Evolutionary conservation across 352 stramenopile species (phyloP).

Genomic region (Pythium brachiatum): DNA sequence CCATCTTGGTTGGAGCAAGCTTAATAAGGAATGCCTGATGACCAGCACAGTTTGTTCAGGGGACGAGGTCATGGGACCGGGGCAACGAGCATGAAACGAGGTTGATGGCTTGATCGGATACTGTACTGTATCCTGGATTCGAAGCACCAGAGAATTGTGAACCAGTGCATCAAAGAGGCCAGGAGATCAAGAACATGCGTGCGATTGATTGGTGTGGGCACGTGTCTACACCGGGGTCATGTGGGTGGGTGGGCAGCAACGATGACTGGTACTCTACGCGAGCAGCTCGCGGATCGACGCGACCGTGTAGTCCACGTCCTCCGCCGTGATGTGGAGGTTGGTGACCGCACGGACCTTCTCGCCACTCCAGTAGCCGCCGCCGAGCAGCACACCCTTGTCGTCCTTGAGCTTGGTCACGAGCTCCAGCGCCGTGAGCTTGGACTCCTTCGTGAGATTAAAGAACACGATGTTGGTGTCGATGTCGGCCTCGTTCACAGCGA

Average conservation of each 20-base stretch:
- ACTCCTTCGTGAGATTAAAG: conserved; percentile 53
- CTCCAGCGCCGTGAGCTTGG: conserved; percentile 52
- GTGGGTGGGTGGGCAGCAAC: neutral
- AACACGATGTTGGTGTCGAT: conserved; percentile 92
- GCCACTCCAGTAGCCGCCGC: conserved; percentile 54
- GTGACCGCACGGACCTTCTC: conserved; percentile 67
- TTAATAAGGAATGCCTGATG: too few species aligned
- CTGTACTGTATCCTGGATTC: too few species aligned
- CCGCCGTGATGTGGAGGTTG: conserved; percentile 65
- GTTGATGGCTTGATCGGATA: too few species aligned
- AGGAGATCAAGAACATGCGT: conserved; percentile 69
- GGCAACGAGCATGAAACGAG: too few species aligned
- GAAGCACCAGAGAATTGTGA: conserved; percentile 24
- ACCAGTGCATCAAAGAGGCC: conserved; percentile 51
- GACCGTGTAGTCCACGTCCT: conserved; percentile 68
- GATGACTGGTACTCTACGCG: conserved; percentile 22
- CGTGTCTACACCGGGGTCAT: neutral
- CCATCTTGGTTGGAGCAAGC: neutral
- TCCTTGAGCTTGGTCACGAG: conserved; percentile 57
- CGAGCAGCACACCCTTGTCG: conserved; percentile 71
- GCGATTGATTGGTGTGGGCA: conserved; percentile 33
- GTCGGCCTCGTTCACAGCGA: conserved; percentile 53
- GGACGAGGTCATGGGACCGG: too few species aligned
- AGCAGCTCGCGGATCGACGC: conserved; percentile 55
- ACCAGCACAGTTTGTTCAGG: too few species aligned